Evolutionary conservation across 2,329 filamentous ascomycete genomes (phyloP), one percentile per base, ranked within the genome.

Genomic region (Akanthomyces dipterigenus): DNA sequence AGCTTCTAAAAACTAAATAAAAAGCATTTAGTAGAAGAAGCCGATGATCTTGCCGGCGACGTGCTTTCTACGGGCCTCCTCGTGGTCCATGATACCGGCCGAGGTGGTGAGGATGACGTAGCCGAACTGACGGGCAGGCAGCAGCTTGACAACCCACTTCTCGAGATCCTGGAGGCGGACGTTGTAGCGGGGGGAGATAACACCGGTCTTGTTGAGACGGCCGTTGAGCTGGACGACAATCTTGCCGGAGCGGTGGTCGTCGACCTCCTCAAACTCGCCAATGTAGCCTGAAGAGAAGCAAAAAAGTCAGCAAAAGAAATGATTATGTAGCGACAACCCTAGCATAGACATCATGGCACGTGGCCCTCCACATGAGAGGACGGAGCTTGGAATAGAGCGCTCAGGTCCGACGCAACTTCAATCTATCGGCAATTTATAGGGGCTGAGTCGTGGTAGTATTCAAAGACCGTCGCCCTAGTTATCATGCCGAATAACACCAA

Each of bases 401-500:
- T 59, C 61, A 60, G 55, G 56, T 60, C 43, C 55, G 49, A 36
- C 45, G 56, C 61, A 43, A 9, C 51, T 75, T 90, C 81, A 78
- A 95, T 99, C 80, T 99, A 90, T 96, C 95, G 93, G 91, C 87
- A 87, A 96, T 87, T 98, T 98, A 99, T 98, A 99, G 91, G 93
- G 91, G 93, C 91, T 87, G 88, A 84, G 88, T 89, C 90, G 92
- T 97, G 80, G 83, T 79, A 20, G 82, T 77, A 69, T 51, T 69
- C 68, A 77, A 85, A 86, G 88, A 93, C 88, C 87, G 86, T 91
- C 88, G 89, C 91, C 77, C 93, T 96, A 99, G 95, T 98, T 98
- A 98, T 98, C 91, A 97, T 89, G 89, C 93, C 93, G 95, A 95
- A 88, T 73, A 16, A 34, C n/a, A 42, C n/a, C 4, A 36, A 53